Percentiles rank a stretch among this genome's conserved stretches.
These are phyloP conservation scores for Rhypophila decipiens DNA, from an alignment of 495 filamentous ascomycete genomes.

Conservation along the genomic window DNA sequence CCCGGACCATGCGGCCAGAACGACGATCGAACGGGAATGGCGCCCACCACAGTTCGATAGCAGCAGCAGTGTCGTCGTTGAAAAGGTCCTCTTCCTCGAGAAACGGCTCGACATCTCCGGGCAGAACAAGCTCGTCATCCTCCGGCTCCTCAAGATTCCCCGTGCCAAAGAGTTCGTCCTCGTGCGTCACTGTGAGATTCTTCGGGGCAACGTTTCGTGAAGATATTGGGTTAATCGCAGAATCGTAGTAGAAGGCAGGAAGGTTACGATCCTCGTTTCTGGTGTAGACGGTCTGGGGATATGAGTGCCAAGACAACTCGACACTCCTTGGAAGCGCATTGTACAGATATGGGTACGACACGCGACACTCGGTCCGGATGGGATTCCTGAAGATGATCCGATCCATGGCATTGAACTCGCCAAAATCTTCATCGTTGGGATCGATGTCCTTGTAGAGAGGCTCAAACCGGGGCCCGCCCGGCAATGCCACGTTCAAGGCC, in stretches of 20 bases:
- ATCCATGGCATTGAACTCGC: slow-evolving; percentile 99
- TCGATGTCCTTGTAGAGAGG: slow-evolving; percentile 98
- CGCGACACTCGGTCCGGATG: slow-evolving; percentile 92
- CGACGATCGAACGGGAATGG: slow-evolving; percentile 93
- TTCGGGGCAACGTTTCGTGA: slow-evolving; percentile 90
- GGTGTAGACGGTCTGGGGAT: slow-evolving; percentile 89
- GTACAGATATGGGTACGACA: slow-evolving; percentile 91
- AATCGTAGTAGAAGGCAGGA: slow-evolving; percentile 97
- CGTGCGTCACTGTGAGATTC: slow-evolving; percentile 86
- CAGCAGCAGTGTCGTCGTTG: slow-evolving; percentile 82
- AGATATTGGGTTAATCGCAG: slow-evolving; percentile 95
- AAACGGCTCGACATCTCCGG: slow-evolving; percentile 77
- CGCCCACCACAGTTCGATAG: slow-evolving; percentile 96
- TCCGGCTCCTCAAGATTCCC: slow-evolving; percentile 74
- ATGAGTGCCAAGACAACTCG: slow-evolving; percentile 85
- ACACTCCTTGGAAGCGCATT: slow-evolving; percentile 95
- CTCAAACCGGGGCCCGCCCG: slow-evolving; percentile 94
- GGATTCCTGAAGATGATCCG: slow-evolving; percentile 97
- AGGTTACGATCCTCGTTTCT: slow-evolving; percentile 81
- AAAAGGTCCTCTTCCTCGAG: slow-evolving; percentile 84
- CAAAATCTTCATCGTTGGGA: slow-evolving; percentile 98
- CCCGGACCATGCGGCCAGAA: slow-evolving; percentile 95
- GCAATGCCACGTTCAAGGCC: slow-evolving; percentile 93
- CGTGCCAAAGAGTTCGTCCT: slow-evolving; percentile 88
- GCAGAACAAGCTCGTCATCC: slow-evolving; percentile 77